Conservation (phyloP, 345 rosid species). For the Sonneratia caseolaris region DNA sequence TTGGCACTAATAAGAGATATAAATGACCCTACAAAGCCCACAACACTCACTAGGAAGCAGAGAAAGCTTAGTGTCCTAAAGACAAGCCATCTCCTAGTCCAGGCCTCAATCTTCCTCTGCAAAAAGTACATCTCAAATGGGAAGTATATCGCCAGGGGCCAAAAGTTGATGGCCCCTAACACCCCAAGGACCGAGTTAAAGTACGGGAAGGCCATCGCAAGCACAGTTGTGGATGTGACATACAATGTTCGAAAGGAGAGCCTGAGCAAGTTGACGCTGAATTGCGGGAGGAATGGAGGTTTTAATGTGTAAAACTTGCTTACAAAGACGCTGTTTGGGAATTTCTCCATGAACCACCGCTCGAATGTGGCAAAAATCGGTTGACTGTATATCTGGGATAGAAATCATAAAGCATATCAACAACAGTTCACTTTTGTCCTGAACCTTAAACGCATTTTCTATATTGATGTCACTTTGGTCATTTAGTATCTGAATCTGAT, state of each 20-base stretch:
- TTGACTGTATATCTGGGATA: constrained; percentile 47
- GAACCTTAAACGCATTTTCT: no score
- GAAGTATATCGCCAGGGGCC: constrained; percentile 57
- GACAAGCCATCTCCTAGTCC: constrained; percentile 44
- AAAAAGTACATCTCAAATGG: constrained; percentile 59
- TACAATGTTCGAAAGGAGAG: constrained; percentile 36
- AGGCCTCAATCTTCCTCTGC: constrained; percentile 36
- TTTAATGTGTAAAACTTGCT: constrained; percentile 26
- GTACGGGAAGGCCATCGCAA: constrained; percentile 49
- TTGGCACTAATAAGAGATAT: constrained; percentile 34
- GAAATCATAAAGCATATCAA: not conserved
- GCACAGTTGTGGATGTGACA: constrained; percentile 29
- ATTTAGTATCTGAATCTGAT: no score
- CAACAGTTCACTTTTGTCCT: not conserved
- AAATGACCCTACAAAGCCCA: constrained; percentile 37
- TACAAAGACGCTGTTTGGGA: constrained; percentile 28
- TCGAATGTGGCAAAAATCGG: constrained; percentile 58
- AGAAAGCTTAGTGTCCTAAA: constrained; percentile 42
- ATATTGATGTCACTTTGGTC: no score
- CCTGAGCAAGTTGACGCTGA: constrained; percentile 27
- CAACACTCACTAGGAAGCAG: constrained; percentile 29
- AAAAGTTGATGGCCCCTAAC: constrained; percentile 56
- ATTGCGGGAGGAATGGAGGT: constrained; percentile 20
- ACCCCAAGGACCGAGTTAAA: constrained; percentile 50
- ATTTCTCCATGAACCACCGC: constrained; percentile 33